These are phyloP conservation scores for Plasmodium cynomolgi DNA, from an alignment of 169 alveolate genomes.

Conservation along the genomic window DNA sequence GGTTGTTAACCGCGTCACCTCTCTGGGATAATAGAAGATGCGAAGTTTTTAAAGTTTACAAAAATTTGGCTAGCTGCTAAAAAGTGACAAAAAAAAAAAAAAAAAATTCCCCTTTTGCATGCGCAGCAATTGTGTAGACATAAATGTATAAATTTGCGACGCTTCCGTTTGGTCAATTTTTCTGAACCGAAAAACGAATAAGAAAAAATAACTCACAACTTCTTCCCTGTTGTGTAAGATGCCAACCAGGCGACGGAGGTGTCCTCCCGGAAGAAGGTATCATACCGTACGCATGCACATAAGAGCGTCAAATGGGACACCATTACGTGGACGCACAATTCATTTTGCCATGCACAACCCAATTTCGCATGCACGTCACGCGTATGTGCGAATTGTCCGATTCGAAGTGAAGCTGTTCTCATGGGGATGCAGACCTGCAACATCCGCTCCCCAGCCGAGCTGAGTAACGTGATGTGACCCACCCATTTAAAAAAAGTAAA, in stretches of 20 bases:
- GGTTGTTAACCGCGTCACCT: background rate
- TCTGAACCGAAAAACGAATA: background rate
- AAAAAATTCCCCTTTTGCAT: background rate
- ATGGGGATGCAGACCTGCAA: background rate
- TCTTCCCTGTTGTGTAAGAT: background rate
- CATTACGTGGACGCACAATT: background rate
- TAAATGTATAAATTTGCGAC: background rate
- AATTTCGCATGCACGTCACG: background rate
- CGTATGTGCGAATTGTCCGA: background rate
- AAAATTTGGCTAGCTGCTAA: background rate
- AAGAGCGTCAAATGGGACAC: background rate
- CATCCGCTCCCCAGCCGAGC: background rate
- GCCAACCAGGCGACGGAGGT: background rate
- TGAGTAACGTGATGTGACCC: background rate
- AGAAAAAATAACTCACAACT: background rate
- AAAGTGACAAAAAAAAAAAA: background rate
- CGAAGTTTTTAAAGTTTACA: background rate
- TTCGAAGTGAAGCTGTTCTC: background rate
- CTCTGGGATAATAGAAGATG: background rate
- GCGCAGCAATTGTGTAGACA: background rate
- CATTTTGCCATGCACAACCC: too few relatives aligned
- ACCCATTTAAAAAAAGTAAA: background rate
- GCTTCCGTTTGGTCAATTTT: background rate
- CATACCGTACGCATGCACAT: background rate
- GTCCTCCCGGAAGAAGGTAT: background rate